Evolutionary conservation across 495 filamentous ascomycete genomes (phyloP), one percentile per base, ranked within the genome.

Genomic region (Talaromyces liani): DNA sequence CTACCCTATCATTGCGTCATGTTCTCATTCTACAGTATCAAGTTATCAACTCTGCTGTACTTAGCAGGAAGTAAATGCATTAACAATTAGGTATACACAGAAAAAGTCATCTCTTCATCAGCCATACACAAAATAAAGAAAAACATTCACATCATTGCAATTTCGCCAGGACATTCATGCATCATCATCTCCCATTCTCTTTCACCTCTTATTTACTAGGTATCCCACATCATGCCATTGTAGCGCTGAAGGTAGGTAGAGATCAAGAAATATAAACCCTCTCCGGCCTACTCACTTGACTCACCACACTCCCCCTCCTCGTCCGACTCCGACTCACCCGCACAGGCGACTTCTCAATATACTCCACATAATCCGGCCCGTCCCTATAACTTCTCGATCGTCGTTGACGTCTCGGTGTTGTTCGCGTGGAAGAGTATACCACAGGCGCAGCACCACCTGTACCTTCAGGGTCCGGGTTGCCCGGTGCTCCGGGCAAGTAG

Each of bases 261-360:
- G 22, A 22, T 61, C 64, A 68, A 60, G 61, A 69, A 6, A 74
- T 18, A 70, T 79, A 79, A 12, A 76, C 73, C 69, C 66, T 77
- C 12, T 72, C 68, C 22, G 77, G 77, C 45, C 72, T 65, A 34
- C 70, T 67, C 62, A 77, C 69, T 41, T 14, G 14, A 58, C 59
- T 61, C 33, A 12, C 36, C 33, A 62, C 60, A 31, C 45, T 47
- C 12, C 58, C 72, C 68, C 36, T 70, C 67, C 5, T 63, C 65
- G 64, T 73, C 64, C 54, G 66, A 63, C 29, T 66, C 62, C 45
- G 66, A 66, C 39, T 61, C 33, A 27, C 39, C 6, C 39, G 10
- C 33, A 69, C 63, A 24, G 66, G 65, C 41, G 74, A 68, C 58
- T 79, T 77, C 65, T 79, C 76, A 16, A 73, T 65, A 66, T 75